Conservation (phyloP, 1,139 yeast genomes). For the Magnusiomyces tetraspermus region DNA sequence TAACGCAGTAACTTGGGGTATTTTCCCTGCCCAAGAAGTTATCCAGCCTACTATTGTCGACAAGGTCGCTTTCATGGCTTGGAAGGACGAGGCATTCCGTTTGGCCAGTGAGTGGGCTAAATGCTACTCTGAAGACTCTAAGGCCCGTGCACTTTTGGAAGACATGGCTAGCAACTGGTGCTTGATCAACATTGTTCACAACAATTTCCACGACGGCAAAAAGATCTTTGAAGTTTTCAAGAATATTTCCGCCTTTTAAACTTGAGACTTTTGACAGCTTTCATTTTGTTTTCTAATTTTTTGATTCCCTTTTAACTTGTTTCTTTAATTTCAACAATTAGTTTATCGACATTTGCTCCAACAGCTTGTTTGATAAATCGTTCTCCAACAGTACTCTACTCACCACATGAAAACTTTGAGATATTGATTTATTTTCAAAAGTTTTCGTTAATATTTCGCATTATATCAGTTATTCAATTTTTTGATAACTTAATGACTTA, state of each 20-base stretch:
- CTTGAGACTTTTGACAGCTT: background rate
- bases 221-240: slow-evolving; percentile 31
- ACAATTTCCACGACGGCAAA: slow-evolving; percentile 44
- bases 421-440: no score
- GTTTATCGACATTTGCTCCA: background rate
- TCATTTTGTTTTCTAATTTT: background rate
- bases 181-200: slow-evolving; percentile 83
- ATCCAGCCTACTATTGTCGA: slow-evolving; percentile 92
- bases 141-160: slow-evolving; percentile 38
- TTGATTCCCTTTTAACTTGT: no score
- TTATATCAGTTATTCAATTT: no score
- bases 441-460: no score
- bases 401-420: no score
- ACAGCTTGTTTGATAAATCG: background rate
- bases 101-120: slow-evolving; percentile 73
- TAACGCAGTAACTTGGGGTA: slow-evolving; percentile 97
- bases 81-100: slow-evolving; percentile 93
- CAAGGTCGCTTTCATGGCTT: slow-evolving; percentile 76
- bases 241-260: slow-evolving; percentile 15
- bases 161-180: slow-evolving; percentile 51
- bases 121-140: slow-evolving; percentile 33
- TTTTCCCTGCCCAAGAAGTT: slow-evolving; percentile 85
- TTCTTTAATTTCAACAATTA: background rate
- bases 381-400: background rate
- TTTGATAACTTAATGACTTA: background rate